Evolutionary conservation across 805 yeast species (phyloP).

Genomic region (Kodamaea restingae): DNA sequence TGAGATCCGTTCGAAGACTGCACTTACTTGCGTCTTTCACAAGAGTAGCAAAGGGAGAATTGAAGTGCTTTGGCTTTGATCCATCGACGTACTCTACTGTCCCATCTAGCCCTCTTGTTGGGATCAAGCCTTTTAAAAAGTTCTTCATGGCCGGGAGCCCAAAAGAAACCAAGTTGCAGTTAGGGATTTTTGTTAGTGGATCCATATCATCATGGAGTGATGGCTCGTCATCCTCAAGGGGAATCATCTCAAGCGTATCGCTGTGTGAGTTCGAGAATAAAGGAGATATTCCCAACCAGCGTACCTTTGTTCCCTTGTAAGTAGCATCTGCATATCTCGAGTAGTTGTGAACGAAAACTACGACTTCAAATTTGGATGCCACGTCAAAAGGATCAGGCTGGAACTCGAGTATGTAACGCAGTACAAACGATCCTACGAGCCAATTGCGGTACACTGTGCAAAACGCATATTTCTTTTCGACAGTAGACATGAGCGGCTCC

Average conservation of each 20-base stretch:
- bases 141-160: background rate
- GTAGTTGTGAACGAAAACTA: conserved; percentile 9
- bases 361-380: conserved; percentile 4
- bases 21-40: background rate
- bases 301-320: conserved; percentile 11
- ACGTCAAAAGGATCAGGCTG: conserved; percentile 4
- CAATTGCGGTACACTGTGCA: conserved; percentile 6
- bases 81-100: conserved; percentile 4
- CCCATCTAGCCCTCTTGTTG: conserved; percentile 3
- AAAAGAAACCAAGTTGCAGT: background rate
- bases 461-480: conserved; percentile 1
- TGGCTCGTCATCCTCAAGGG: conserved; percentile 10
- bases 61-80: conserved; percentile 2
- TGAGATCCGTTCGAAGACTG: background rate
- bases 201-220: conserved; percentile 8
- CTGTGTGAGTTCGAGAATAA: background rate
- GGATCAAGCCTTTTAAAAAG: conserved; percentile 5
- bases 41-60: background rate
- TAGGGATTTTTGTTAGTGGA: background rate
- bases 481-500: background rate
- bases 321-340: conserved; percentile 10
- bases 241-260: conserved; percentile 8
- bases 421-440: conserved; percentile 3
- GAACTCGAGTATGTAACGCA: conserved; percentile 6
- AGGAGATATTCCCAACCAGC: conserved; percentile 11